A percentile compares a stretch with the other conserved stretches of the same genome.
Evolutionary conservation across 2,329 filamentous ascomycete species (phyloP).

Genomic region (Botryosphaeria agaves): DNA sequence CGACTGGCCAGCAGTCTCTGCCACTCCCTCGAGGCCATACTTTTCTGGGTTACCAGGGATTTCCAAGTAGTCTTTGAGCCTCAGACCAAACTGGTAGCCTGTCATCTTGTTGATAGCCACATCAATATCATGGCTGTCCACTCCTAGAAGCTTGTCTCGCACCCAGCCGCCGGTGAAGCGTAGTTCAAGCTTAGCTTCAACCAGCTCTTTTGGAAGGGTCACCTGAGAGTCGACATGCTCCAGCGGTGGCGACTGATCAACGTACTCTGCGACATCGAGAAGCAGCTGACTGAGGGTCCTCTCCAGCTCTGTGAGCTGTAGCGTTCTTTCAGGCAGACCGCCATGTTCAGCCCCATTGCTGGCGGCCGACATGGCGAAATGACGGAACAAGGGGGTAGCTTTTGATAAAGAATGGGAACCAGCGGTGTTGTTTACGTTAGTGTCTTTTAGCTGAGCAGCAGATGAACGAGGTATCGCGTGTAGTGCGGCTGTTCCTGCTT

Average conservation of each 20-base stretch:
- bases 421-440: too few relatives aligned
- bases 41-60: slow-evolving; percentile 40
- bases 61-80: slow-evolving; percentile 51
- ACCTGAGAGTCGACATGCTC: slow-evolving; percentile 10
- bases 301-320: slow-evolving; percentile 52
- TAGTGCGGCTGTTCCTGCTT: too few relatives aligned
- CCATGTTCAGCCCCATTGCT: too few relatives aligned
- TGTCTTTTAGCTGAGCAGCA: too few relatives aligned
- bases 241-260: slow-evolving; percentile 29
- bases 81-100: slow-evolving; percentile 54
- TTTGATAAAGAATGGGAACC: too few relatives aligned
- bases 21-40: slow-evolving; percentile 32
- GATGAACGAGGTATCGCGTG: too few relatives aligned
- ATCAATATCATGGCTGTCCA: slow-evolving; percentile 65
- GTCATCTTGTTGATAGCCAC: slow-evolving; percentile 78
- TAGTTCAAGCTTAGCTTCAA: slow-evolving; percentile 34
- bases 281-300: slow-evolving; percentile 56
- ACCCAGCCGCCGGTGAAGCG: slow-evolving; percentile 82
- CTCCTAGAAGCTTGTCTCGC: slow-evolving; percentile 61
- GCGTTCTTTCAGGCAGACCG: too few relatives aligned
- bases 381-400: too few relatives aligned
- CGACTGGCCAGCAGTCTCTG: slow-evolving; percentile 18
- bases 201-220: slow-evolving; percentile 25
- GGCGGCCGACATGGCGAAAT: too few relatives aligned
- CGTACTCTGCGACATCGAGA: slow-evolving; percentile 61